A percentile compares a stretch with the other conserved stretches of the same genome.
Evolutionary conservation across 768 basidiomycete species (phyloP).

Genomic region (Rhizopogon vinicolor): DNA sequence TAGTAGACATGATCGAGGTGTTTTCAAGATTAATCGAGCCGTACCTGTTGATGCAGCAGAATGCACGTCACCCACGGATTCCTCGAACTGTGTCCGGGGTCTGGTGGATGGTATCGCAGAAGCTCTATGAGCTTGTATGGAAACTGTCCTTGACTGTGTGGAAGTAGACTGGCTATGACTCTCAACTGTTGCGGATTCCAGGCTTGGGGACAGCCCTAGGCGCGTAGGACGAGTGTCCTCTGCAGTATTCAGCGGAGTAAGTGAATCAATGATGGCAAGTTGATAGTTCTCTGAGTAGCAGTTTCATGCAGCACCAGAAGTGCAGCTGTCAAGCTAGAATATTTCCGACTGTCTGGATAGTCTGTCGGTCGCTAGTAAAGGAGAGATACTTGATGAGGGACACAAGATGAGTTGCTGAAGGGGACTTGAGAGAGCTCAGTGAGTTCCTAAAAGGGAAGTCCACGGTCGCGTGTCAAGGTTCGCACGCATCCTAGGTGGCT

Average conservation of each 20-base stretch:
- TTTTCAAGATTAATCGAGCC: neutral
- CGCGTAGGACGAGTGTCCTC: constrained; percentile 47
- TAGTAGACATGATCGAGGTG: constrained; percentile 3
- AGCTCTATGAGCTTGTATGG: constrained; percentile 20
- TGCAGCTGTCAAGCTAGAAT: constrained; percentile 12
- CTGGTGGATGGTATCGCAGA: constrained; percentile 61
- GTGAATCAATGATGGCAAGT: constrained; percentile 63
- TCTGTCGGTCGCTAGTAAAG: constrained; percentile 16
- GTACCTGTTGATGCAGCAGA: constrained; percentile 21
- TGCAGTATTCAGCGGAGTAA: constrained; percentile 49
- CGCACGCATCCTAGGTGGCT: neutral
- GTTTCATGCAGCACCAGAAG: constrained; percentile 21
- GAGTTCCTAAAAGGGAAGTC: constrained; percentile 18
- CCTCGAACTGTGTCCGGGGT: constrained; percentile 58
- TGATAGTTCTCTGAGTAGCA: constrained; percentile 13
- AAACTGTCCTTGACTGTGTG: constrained; percentile 21
- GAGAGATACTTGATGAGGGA: constrained; percentile 8
- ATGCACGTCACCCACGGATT: constrained; percentile 32
- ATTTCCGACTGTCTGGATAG: constrained; percentile 15
- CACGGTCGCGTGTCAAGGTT: constrained; percentile 22
- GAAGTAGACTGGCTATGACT: constrained; percentile 22
- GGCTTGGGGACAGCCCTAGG: constrained; percentile 40
- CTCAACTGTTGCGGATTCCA: constrained; percentile 37
- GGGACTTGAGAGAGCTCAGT: constrained; percentile 13
- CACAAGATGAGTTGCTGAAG: constrained; percentile 20